Evolutionary conservation across 1,284 basidiomycete genomes (phyloP).

Genomic region (Heterobasidion parviporum): DNA sequence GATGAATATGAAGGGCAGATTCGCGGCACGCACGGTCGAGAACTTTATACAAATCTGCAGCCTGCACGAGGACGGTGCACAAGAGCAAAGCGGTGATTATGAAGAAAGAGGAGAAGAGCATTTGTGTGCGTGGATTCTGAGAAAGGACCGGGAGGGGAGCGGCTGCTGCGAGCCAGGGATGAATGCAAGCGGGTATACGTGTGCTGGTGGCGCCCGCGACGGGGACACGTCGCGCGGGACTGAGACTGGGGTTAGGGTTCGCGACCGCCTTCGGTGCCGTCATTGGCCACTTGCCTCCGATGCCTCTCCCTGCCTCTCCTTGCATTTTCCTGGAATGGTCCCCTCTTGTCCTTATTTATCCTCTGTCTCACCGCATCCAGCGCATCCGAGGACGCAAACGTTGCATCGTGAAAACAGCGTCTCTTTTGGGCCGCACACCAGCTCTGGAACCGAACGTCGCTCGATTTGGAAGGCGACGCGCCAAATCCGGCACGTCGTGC

Average conservation of each 20-base stretch:
- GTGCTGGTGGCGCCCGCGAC: neutral
- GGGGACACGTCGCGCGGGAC: neutral
- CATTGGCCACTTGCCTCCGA: neutral
- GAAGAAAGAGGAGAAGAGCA: slow-evolving; percentile 10
- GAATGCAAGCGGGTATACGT: neutral
- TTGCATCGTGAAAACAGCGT: too few species aligned
- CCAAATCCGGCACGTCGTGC: neutral
- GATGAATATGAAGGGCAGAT: slow-evolving; percentile 17
- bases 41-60: slow-evolving; percentile 68
- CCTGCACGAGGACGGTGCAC: slow-evolving; percentile 39
- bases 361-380: too few species aligned
- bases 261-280: neutral
- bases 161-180: neutral
- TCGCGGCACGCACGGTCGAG: slow-evolving; percentile 54
- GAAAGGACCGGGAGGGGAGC: neutral
- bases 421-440: too few species aligned
- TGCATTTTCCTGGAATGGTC: neutral
- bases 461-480: neutral
- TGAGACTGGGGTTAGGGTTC: neutral
- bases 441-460: neutral
- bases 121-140: neutral
- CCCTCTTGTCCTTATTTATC: too few species aligned
- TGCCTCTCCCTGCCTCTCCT: neutral
- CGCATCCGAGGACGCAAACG: too few species aligned
- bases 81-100: slow-evolving; percentile 31